Evolutionary conservation across 2,329 filamentous ascomycete species (phyloP).

Genomic region (Cordyceps javanica): DNA sequence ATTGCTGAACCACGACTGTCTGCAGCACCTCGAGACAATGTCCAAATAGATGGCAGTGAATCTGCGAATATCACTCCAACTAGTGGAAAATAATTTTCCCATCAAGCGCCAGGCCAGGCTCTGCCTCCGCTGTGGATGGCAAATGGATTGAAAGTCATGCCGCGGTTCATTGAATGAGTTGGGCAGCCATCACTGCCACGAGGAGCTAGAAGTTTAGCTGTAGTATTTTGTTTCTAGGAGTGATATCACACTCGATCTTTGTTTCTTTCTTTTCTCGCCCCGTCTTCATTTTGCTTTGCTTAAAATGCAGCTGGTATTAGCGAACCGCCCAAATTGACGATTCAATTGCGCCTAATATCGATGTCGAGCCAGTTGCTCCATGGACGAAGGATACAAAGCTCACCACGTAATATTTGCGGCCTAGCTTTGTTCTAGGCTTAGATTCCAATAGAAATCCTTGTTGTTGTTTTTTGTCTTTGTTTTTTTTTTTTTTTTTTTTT

Average conservation of each 20-base stretch:
- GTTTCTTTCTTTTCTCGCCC: too few relatives aligned
- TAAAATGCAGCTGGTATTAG: too few relatives aligned
- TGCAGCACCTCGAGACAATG: constrained; percentile 4
- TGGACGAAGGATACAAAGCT: too few relatives aligned
- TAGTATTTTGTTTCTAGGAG: not conserved
- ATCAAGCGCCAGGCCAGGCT: not conserved
- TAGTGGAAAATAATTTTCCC: not conserved
- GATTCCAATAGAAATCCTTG: too few relatives aligned
- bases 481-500: not conserved
- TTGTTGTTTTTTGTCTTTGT: too few relatives aligned
- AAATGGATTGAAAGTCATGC: not conserved
- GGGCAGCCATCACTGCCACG: not conserved
- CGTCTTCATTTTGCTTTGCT: too few relatives aligned
- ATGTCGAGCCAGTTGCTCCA: too few relatives aligned
- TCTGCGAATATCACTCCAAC: not conserved
- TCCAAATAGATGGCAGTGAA: not conserved
- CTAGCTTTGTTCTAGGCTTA: too few relatives aligned
- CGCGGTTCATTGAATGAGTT: not conserved
- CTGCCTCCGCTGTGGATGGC: not conserved
- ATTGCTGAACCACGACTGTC: not conserved
- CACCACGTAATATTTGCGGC: too few relatives aligned
- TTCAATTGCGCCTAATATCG: too few relatives aligned
- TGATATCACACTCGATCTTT: too few relatives aligned
- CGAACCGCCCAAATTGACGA: too few relatives aligned
- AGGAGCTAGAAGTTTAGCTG: not conserved